Evolutionary conservation across 805 yeast species (phyloP).

Genomic region (Saccharomycopsis babjevae): DNA sequence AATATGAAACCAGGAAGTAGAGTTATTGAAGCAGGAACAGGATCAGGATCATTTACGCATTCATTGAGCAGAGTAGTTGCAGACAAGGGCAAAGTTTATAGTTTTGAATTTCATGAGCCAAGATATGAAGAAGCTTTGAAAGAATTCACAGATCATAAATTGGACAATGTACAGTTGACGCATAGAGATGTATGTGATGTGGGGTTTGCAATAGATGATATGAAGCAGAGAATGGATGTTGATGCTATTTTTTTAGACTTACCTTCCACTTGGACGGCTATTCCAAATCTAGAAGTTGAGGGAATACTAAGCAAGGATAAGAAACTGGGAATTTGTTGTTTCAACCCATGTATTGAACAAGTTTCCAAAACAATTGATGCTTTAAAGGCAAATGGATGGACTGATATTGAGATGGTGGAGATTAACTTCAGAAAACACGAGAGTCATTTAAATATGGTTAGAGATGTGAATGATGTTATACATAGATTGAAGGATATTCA

Average conservation of each 20-base stretch:
- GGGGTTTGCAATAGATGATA: slow-evolving; percentile 55
- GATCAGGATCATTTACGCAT: slow-evolving; percentile 93
- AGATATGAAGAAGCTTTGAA: slow-evolving; percentile 67
- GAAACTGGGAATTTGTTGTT: slow-evolving; percentile 76
- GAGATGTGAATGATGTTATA: slow-evolving; percentile 70
- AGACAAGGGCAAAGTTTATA: slow-evolving; percentile 51
- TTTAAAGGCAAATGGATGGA: slow-evolving; percentile 71
- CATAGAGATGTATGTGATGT: slow-evolving; percentile 88
- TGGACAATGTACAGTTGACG: slow-evolving; percentile 48
- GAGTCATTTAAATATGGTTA: slow-evolving; percentile 79
- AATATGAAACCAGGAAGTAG: slow-evolving; percentile 61
- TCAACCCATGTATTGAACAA: slow-evolving; percentile 96
- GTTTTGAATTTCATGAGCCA: slow-evolving; percentile 86
- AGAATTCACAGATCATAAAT: slow-evolving; percentile 69
- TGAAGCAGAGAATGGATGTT: slow-evolving; percentile 36
- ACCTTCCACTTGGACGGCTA: slow-evolving; percentile 96
- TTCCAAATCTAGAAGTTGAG: slow-evolving; percentile 47
- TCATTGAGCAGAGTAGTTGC: slow-evolving; percentile 76
- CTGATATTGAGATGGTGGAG: slow-evolving; percentile 83
- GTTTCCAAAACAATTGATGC: slow-evolving; percentile 79
- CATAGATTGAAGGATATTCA: slow-evolving; percentile 73
- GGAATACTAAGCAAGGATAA: slow-evolving; percentile 43
- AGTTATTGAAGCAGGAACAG: slow-evolving; percentile 97
- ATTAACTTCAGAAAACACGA: slow-evolving; percentile 80
- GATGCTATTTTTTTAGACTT: slow-evolving; percentile 79